Percentiles rank a stretch among this genome's conserved stretches.
Conservation (phyloP, 148 eudicot species). For the Suaeda aralocaspica region DNA sequence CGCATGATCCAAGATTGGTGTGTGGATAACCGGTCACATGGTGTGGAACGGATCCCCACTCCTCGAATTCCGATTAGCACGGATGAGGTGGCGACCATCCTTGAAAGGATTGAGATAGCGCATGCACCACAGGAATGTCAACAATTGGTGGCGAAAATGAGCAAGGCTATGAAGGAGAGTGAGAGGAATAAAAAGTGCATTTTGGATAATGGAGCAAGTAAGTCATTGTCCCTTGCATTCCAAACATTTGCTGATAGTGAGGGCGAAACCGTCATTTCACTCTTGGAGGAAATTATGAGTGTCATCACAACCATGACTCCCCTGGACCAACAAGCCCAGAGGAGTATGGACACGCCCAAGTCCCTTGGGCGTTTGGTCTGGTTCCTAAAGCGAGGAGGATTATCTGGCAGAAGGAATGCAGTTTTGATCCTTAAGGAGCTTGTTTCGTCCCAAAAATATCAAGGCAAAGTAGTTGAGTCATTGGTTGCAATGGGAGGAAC, state of each 20-base stretch:
- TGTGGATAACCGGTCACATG: conserved; percentile 53
- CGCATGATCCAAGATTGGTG: conserved; percentile 92
- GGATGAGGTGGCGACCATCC: conserved; percentile 34
- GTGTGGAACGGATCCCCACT: conserved; percentile 79
- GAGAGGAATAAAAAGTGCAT: conserved; percentile 53
- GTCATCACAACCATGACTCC: conserved; percentile 33
- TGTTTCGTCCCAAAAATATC: conserved; percentile 17
- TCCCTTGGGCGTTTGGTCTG: conserved; percentile 43
- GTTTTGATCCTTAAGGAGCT: conserved; percentile 40
- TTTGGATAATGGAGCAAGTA: conserved; percentile 30
- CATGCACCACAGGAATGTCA: conserved; percentile 12
- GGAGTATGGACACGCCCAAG: conserved; percentile 24
- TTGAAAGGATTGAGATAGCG: conserved; percentile 26
- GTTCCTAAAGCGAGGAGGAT: conserved; percentile 42
- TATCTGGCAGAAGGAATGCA: conserved; percentile 45
- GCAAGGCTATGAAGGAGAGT: conserved; percentile 44
- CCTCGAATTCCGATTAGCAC: conserved; percentile 56
- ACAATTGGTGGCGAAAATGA: conserved; percentile 38
- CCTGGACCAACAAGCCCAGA: conserved; percentile 31
- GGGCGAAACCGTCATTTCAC: conserved; percentile 14
- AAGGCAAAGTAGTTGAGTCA: conserved; percentile 14
- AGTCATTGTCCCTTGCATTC: conserved; percentile 34
- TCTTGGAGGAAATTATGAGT: conserved; percentile 45
- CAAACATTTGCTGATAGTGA: conserved; percentile 32
- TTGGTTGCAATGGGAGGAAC: conserved; percentile 39